These are phyloP conservation scores for Fusarium fracticaudum DNA, from an alignment of 2,329 filamentous ascomycete species.

Conservation along the genomic window DNA sequence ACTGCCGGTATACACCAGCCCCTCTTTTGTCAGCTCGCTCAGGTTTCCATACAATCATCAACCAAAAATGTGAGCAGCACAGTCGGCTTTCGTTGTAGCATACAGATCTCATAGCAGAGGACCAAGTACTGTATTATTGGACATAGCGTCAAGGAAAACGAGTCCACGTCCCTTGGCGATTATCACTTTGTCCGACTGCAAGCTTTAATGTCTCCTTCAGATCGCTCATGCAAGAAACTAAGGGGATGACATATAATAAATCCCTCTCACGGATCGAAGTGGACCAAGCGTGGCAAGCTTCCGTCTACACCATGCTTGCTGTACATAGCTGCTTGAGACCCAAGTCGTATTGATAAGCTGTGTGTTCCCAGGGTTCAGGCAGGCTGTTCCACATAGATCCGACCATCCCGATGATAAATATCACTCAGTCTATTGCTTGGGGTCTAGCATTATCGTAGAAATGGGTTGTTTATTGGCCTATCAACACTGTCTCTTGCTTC, in stretches of 20 bases:
- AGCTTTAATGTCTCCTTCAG: not conserved
- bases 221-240: not conserved
- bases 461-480: constrained; percentile 1
- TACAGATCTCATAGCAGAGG: not conserved
- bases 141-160: not conserved
- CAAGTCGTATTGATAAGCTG: not conserved
- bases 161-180: not conserved
- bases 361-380: not conserved
- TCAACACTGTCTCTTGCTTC: not conserved
- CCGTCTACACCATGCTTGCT: not conserved
- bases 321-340: not conserved
- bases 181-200: not conserved
- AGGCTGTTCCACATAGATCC: not conserved
- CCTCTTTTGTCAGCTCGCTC: not conserved
- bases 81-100: not conserved
- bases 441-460: constrained; percentile 5
- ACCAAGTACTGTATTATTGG: not conserved
- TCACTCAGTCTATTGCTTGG: not conserved
- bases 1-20: not conserved
- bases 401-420: not conserved
- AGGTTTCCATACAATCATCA: not conserved
- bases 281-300: not conserved
- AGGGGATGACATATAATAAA: not conserved
- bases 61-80: not conserved
- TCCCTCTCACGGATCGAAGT: constrained; percentile 6